phyloP scores from a whole-genome alignment of 2,329 filamentous ascomycete species.

The Fusarium illudens region DNA sequence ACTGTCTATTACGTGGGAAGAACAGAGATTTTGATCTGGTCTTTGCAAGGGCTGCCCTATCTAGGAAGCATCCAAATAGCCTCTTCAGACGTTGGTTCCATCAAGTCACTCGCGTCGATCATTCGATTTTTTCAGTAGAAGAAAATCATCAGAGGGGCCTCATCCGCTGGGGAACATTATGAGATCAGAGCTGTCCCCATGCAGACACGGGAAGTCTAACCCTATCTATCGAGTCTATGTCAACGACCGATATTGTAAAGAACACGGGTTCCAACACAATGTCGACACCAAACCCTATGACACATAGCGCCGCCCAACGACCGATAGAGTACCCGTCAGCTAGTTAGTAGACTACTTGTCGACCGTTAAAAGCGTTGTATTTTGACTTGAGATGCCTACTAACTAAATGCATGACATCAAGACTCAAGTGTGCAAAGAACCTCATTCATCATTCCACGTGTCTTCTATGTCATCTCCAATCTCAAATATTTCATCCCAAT shows the following conservation, averaged over 20 bases:
- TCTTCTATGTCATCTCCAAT: neutral
- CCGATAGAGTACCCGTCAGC: neutral
- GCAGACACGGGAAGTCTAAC: neutral
- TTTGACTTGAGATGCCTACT: neutral
- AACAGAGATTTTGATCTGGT: neutral
- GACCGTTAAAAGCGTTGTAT: neutral
- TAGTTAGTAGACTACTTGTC: neutral
- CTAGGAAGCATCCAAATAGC: no score
- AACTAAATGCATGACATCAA: neutral
- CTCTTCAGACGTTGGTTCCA: no score
- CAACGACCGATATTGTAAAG: neutral
- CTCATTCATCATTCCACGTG: neutral
- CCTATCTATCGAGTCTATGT: neutral
- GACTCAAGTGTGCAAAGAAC: neutral
- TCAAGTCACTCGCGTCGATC: neutral
- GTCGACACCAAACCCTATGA: neutral
- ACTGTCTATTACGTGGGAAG: slow-evolving; percentile 13
- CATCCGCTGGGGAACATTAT: neutral
- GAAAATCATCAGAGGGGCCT: neutral
- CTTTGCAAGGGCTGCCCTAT: neutral
- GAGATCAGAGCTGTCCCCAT: neutral
- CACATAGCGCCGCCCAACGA: neutral
- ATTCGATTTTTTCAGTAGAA: neutral
- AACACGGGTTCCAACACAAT: neutral
- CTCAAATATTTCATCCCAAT: slow-evolving; percentile 43